These are phyloP conservation scores for Bipolaris sorokiniana DNA, from an alignment of 2,329 filamentous ascomycete genomes.

Conservation along the genomic window DNA sequence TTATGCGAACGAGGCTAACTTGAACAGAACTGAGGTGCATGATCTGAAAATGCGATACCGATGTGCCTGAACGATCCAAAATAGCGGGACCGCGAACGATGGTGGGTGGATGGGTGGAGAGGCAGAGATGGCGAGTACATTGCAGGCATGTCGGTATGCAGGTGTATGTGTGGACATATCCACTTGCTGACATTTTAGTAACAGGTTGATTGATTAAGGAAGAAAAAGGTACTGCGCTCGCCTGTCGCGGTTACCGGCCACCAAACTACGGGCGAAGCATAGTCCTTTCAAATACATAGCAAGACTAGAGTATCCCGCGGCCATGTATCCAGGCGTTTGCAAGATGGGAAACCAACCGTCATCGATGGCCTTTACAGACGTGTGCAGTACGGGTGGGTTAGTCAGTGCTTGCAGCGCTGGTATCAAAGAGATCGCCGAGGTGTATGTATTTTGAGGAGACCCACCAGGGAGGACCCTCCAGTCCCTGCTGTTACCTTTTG, in stretches of 20 bases:
- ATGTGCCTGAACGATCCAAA: conserved; percentile 15
- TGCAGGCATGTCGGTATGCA: background rate
- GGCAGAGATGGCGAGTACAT: conserved; percentile 3
- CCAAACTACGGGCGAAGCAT: too few species aligned
- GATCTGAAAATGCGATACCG: conserved; percentile 15
- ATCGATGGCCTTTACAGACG: background rate
- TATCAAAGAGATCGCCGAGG: conserved; percentile 6
- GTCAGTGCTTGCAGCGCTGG: conserved; percentile 1
- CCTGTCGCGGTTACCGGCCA: too few species aligned
- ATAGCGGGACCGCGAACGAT: conserved; percentile 3
- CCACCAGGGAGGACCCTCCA: conserved; percentile 7
- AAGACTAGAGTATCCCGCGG: too few species aligned
- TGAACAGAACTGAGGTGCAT: conserved; percentile 7
- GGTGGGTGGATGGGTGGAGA: conserved; percentile 1
- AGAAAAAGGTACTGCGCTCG: too few species aligned
- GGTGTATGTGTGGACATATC: background rate
- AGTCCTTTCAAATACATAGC: too few species aligned
- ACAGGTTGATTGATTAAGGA: too few species aligned
- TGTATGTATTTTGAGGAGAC: conserved; percentile 2
- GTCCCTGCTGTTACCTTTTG: conserved; percentile 9
- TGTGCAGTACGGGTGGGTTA: background rate
- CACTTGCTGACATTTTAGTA: too few species aligned
- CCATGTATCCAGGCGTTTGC: background rate
- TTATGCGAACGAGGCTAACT: conserved; percentile 10
- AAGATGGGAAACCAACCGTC: background rate